Conservation (phyloP, 2,329 filamentous ascomycete genomes). For the Trichoderma gracile region DNA sequence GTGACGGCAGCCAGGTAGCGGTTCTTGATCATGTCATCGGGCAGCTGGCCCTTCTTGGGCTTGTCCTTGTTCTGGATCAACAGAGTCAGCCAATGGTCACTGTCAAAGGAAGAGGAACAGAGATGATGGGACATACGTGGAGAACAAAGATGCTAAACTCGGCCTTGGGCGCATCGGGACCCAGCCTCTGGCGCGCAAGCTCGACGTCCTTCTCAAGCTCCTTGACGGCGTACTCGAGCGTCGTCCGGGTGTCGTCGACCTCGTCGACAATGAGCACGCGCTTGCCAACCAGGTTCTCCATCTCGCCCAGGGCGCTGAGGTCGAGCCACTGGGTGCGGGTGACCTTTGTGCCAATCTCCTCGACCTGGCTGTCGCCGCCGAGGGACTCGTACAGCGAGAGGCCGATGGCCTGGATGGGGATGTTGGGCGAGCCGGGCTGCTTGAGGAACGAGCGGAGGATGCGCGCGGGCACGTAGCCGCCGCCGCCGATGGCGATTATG, state of each 20-base stretch:
- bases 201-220: slow-evolving; percentile 96
- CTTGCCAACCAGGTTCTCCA: slow-evolving; percentile 88
- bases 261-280: slow-evolving; percentile 91
- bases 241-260: slow-evolving; percentile 93
- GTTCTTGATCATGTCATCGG: slow-evolving; percentile 72
- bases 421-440: slow-evolving; percentile 81
- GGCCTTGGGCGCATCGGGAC: slow-evolving; percentile 66
- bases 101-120: neutral
- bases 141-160: slow-evolving; percentile 94
- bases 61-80: slow-evolving; percentile 92
- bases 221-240: slow-evolving; percentile 88
- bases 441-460: slow-evolving; percentile 98
- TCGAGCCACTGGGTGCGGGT: slow-evolving; percentile 99
- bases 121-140: slow-evolving; percentile 60
- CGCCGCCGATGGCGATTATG: slow-evolving; percentile 97
- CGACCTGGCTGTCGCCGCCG: slow-evolving; percentile 54
- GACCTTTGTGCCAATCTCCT: slow-evolving; percentile 87
- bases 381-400: slow-evolving; percentile 95
- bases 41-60: slow-evolving; percentile 84
- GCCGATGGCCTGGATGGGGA: slow-evolving; percentile 98
- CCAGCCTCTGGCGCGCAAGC: slow-evolving; percentile 71
- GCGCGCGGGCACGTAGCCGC: slow-evolving; percentile 93
- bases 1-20: slow-evolving; percentile 86
- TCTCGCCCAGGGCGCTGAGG: slow-evolving; percentile 75
- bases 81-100: neutral